phyloP scores from a whole-genome alignment of 2,329 filamentous ascomycete species.

The Coniosporium tulheliwenetii region DNA sequence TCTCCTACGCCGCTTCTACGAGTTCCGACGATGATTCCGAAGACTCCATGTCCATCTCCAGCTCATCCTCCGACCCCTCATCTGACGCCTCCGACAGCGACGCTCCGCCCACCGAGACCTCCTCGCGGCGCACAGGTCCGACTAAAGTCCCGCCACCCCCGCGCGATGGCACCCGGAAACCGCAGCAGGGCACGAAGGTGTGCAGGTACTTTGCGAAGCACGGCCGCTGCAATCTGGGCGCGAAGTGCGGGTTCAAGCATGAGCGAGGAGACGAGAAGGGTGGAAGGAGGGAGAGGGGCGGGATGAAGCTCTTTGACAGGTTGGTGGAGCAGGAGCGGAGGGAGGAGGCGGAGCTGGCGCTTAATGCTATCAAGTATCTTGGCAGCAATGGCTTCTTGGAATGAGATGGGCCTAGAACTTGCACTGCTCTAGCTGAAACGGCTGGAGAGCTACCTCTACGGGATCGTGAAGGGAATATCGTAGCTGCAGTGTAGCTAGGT shows the following conservation, averaged over 20 bases:
- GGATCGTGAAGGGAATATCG: no score
- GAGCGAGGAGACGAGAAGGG: slow-evolving; percentile 6
- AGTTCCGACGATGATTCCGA: slow-evolving; percentile 6
- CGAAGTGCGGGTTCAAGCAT: slow-evolving; percentile 16
- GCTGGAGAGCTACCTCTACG: no score
- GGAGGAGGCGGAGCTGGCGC: slow-evolving; percentile 23
- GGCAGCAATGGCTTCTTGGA: slow-evolving; percentile 26
- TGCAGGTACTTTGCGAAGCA: slow-evolving; percentile 15
- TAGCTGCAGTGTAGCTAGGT: no score
- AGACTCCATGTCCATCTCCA: slow-evolving; percentile 8
- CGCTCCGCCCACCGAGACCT: slow-evolving; percentile 19
- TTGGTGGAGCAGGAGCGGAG: slow-evolving; percentile 29
- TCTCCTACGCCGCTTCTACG: background rate
- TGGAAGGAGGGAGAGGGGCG: slow-evolving; percentile 2
- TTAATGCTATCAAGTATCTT: slow-evolving; percentile 30
- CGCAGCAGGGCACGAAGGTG: background rate
- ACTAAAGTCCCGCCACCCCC: slow-evolving; percentile 3
- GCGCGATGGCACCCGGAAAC: slow-evolving; percentile 1
- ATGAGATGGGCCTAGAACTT: background rate
- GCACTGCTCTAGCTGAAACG: no score
- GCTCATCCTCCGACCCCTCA: slow-evolving; percentile 15
- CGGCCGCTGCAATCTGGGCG: slow-evolving; percentile 16
- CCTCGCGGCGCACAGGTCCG: slow-evolving; percentile 15
- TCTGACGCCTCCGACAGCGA: slow-evolving; percentile 14
- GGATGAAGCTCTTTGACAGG: slow-evolving; percentile 2